These are phyloP conservation scores for Aureobasidium sp. DNA, from an alignment of 2,329 filamentous ascomycete genomes.

Conservation along the genomic window DNA sequence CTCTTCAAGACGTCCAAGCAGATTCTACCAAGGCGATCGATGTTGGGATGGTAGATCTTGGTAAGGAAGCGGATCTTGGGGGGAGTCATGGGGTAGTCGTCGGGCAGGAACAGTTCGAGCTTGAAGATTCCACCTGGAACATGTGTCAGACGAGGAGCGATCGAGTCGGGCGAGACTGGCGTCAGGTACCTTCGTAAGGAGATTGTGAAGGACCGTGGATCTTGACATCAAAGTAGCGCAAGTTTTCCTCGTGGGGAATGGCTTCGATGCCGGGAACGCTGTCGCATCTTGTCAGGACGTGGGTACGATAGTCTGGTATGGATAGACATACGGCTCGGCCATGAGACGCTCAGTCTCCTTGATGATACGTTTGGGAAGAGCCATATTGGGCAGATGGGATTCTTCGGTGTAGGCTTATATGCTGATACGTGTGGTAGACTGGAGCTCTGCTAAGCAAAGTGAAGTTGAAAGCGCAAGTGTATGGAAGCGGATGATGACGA, in stretches of 20 bases:
- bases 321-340: slow-evolving; percentile 72
- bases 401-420: neutral
- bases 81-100: slow-evolving; percentile 98
- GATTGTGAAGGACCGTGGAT: slow-evolving; percentile 89
- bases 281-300: slow-evolving; percentile 8
- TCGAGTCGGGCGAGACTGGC: neutral
- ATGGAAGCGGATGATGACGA: neutral
- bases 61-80: slow-evolving; percentile 98
- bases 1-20: slow-evolving; percentile 97
- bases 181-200: slow-evolving; percentile 74
- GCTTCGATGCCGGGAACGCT: slow-evolving; percentile 96
- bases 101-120: slow-evolving; percentile 92
- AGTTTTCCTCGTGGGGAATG: slow-evolving; percentile 90
- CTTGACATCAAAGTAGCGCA: slow-evolving; percentile 95
- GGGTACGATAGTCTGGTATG: neutral
- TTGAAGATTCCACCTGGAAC: slow-evolving; percentile 73
- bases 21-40: slow-evolving; percentile 94
- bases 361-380: slow-evolving; percentile 90
- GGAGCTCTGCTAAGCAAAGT: neutral
- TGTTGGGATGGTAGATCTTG: slow-evolving; percentile 99
- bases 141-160: neutral
- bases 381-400: slow-evolving; percentile 32
- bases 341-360: slow-evolving; percentile 98
- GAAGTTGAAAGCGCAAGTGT: neutral
- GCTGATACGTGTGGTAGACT: neutral